phyloP scores from a whole-genome alignment of 2,329 filamentous ascomycete species.

The Cercospora zeae-maydis region DNA sequence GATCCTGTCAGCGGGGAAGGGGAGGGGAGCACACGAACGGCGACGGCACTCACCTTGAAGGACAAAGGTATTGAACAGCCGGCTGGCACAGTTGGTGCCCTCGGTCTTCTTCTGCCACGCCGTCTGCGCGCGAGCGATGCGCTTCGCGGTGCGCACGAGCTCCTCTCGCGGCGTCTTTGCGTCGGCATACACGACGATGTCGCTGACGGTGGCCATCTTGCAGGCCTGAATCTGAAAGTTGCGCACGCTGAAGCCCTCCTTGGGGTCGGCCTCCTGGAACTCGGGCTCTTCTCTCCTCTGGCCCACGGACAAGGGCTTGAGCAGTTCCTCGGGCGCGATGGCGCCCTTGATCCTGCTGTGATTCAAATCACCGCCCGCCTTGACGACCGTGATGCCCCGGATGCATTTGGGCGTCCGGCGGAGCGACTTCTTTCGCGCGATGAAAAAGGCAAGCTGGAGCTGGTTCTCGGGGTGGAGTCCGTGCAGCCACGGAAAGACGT shows the following conservation, averaged over 20 bases:
- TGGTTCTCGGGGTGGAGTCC: conserved; percentile 86
- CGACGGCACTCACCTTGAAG: conserved; percentile 51
- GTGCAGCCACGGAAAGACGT: conserved; percentile 94
- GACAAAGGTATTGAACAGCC: conserved; percentile 82
- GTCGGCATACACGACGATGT: conserved; percentile 89
- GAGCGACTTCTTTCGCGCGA: conserved; percentile 67
- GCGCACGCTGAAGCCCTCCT: conserved; percentile 86
- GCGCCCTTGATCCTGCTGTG: conserved; percentile 79
- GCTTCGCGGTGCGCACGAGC: conserved; percentile 60
- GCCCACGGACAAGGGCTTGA: conserved; percentile 47
- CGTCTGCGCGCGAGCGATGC: conserved; percentile 71
- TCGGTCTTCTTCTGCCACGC: conserved; percentile 67
- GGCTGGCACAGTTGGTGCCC: conserved; percentile 39
- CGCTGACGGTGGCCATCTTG: conserved; percentile 82
- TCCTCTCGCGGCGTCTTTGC: conserved; percentile 59
- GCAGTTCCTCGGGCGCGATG: conserved; percentile 74
- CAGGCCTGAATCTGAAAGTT: conserved; percentile 96
- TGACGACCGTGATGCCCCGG: conserved; percentile 79
- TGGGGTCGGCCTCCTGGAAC: conserved; percentile 81
- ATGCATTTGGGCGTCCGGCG: conserved; percentile 71
- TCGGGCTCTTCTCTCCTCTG: conserved; percentile 44
- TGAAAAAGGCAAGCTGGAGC: conserved; percentile 86
- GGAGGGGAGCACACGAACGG: conserved; percentile 1
- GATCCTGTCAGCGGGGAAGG: conserved; percentile 29
- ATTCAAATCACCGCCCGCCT: conserved; percentile 76